Base-by-base conservation (phyloP, 1,139 yeast species). In the Diutina sp. region DNA sequence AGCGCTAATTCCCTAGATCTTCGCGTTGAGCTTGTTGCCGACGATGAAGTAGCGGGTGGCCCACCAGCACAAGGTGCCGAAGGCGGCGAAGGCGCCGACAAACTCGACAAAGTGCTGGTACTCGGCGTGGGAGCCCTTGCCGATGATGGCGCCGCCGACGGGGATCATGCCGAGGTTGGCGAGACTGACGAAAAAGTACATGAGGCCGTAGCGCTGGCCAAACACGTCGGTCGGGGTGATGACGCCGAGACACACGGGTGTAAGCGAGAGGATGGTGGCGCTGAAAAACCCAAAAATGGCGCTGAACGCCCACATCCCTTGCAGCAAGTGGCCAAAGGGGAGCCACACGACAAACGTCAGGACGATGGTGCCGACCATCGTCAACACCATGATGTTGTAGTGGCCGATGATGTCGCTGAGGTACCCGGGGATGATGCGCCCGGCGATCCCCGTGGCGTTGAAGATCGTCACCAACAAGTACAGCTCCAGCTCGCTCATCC, bases 111-210 rank as follows among this genome's bases (percentile, higher is more conserved):
- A 75, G 65, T 69, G 65, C 46, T 65, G 61, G 58, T 75, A 76
- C 51, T 69, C 67, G 30, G 63, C 65, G 45, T 61, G 61, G 44
- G 67, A 64, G 32, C 73, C 74, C 50, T 68, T 61, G 9, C 72
- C 73, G 50, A 76, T 74, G 30, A 76, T 71, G n/a, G 73, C 70
- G 32, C 77, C 75, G 4, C 74, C 78, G n/a, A 73, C 61, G 4
- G 79, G 79, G n/a, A 76, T 68, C 16, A 77, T 78, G 16, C 78
- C 67, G 57, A 79, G 65, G 57, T 72, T 73, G 11, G 77, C 78
- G 59, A 74, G 67, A 11, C 78, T 70, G 28, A 74, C 77, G 57
- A 75, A 65, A 55, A 75, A 65, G 62, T 72, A 72, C 63, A 72
- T 67, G 16, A 73, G 60, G 0, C 79, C 79, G 57, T 73, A 76